These are phyloP conservation scores for Pseudevernia furfuracea DNA, from an alignment of 495 filamentous ascomycete species.

Conservation along the genomic window DNA sequence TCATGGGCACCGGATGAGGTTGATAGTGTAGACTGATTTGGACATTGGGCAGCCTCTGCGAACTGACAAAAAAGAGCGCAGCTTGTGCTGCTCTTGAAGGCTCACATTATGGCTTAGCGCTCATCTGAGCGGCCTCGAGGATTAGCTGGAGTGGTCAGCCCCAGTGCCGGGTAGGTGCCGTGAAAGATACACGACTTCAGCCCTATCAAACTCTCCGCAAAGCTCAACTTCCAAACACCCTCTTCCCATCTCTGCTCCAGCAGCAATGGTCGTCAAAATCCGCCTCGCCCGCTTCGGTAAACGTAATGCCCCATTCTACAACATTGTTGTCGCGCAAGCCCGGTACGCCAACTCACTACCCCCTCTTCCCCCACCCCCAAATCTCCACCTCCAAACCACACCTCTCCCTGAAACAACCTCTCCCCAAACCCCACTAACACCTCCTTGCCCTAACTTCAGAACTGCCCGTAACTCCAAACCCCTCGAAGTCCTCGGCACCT, in stretches of 20 bases:
- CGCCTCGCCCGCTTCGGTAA: slow-evolving; percentile 91
- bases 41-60: too few relatives aligned
- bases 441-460: slow-evolving; percentile 30
- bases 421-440: slow-evolving; percentile 3
- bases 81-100: too few relatives aligned
- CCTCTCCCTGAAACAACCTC: neutral
- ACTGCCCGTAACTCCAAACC: slow-evolving; percentile 78
- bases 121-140: neutral
- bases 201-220: neutral
- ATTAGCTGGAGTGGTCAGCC: neutral
- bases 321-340: slow-evolving; percentile 94
- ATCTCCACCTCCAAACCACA: neutral
- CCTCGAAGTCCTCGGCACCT: slow-evolving; percentile 90
- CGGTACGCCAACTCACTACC: slow-evolving; percentile 48
- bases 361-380: neutral
- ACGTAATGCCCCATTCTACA: slow-evolving; percentile 80
- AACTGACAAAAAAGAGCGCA: too few relatives aligned
- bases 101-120: neutral
- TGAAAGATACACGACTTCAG: neutral
- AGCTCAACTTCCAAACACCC: neutral
- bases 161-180: neutral
- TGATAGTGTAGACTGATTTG: too few relatives aligned
- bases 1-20: too few relatives aligned
- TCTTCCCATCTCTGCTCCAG: neutral
- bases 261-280: slow-evolving; percentile 81